Conservation (phyloP, 1,284 basidiomycete genomes). For the Rhodotorula sp. region DNA sequence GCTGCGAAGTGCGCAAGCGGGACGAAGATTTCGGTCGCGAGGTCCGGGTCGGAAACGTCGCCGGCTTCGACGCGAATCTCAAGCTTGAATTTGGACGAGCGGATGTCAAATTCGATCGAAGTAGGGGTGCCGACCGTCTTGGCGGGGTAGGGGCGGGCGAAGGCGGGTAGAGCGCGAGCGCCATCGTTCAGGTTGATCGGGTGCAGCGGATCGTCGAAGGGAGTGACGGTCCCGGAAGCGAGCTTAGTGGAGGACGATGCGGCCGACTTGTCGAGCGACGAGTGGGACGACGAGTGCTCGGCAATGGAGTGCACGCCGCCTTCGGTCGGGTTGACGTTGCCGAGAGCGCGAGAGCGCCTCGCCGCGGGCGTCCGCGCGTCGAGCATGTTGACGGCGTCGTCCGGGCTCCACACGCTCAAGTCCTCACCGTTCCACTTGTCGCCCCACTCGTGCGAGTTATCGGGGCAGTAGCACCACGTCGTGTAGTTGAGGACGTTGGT, state of each 20-base stretch:
- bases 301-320: constrained; percentile 3
- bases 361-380: constrained; percentile 1
- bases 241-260: neutral
- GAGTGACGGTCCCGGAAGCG: neutral
- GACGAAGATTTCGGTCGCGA: constrained; percentile 47
- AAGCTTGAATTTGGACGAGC: constrained; percentile 67
- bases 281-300: neutral
- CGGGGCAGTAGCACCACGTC: constrained; percentile 85
- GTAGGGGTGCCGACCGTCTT: constrained; percentile 65
- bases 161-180: constrained; percentile 70
- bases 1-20: constrained; percentile 50
- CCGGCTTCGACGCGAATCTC: constrained; percentile 61
- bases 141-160: constrained; percentile 76
- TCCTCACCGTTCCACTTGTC: constrained; percentile 98
- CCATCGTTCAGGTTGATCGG: constrained; percentile 57
- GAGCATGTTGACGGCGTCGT: constrained; percentile 61
- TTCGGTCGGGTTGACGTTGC: constrained; percentile 13
- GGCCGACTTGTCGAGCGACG: neutral
- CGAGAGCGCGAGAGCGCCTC: constrained; percentile 13
- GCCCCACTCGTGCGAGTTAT: constrained; percentile 78
- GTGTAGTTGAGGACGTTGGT: constrained; percentile 78
- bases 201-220: constrained; percentile 34
- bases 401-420: constrained; percentile 76
- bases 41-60: constrained; percentile 47
- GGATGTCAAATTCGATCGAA: constrained; percentile 73